Evolutionary conservation across 2,329 filamentous ascomycete species (phyloP).

Genomic region (Fusarium piperis): DNA sequence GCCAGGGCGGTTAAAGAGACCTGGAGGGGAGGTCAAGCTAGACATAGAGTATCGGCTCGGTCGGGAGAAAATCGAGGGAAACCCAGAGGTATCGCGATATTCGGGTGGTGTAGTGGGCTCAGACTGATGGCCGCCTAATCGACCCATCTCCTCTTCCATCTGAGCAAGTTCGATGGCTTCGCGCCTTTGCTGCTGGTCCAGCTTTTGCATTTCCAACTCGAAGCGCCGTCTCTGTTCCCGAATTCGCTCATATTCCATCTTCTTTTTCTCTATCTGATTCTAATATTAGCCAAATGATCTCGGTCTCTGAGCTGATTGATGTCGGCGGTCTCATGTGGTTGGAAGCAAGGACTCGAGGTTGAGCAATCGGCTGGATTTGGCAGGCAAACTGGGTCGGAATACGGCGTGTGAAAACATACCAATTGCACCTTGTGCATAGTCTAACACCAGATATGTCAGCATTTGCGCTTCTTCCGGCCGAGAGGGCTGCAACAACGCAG

Average conservation of each 20-base stretch:
- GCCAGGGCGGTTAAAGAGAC: conserved; percentile 76
- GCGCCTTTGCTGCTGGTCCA: conserved; percentile 84
- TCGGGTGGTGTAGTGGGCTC: conserved; percentile 97
- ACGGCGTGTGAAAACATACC: conserved; percentile 61
- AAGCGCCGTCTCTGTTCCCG: conserved; percentile 89
- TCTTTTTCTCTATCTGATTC: conserved; percentile 88
- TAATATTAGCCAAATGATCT: conserved; percentile 48
- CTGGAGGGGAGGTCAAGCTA: conserved; percentile 84
- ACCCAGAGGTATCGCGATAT: conserved; percentile 80
- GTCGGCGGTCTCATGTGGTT: background rate
- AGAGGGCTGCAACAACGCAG: background rate
- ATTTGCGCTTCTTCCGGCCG: background rate
- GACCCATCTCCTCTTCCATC: conserved; percentile 81
- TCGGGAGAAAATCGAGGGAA: conserved; percentile 82
- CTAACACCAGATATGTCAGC: conserved; percentile 51
- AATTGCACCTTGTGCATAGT: conserved; percentile 79
- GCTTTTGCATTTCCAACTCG: conserved; percentile 89
- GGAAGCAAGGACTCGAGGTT: background rate
- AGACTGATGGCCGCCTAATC: conserved; percentile 79
- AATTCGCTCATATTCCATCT: conserved; percentile 89
- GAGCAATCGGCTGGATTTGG: background rate
- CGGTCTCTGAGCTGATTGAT: background rate
- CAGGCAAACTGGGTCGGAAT: background rate
- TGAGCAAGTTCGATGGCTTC: conserved; percentile 86
- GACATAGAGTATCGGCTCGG: conserved; percentile 91